Evolutionary conservation across 495 filamentous ascomycete genomes (phyloP), one percentile per base, ranked within the genome.

Genomic region (Podospora pseudoanserina): DNA sequence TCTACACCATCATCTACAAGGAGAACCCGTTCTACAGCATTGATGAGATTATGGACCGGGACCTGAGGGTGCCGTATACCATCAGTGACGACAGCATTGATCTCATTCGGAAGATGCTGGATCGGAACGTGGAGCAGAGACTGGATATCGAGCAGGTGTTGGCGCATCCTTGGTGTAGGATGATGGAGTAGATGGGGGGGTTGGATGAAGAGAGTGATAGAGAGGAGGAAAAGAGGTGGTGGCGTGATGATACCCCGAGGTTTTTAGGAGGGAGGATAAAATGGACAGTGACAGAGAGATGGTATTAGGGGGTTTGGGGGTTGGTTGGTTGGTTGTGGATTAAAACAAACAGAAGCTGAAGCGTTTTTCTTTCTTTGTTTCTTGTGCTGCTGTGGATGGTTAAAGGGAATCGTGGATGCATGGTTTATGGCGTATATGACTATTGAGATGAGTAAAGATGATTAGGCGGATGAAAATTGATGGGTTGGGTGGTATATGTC

Each of bases 11-110:
- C 71, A 90, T 97, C 70, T 99, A 98, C 84, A 98, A 98, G 78
- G 95, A 99, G 81, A 99, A 99, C 74, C 95, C 95, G 3, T 99
- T 99, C 81, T 99, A 99, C 85, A 96, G 91, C 77, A 94, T 99
- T 73, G 96, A 99, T 76, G 95, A 99, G 80, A 99, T 99, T 72
- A 93, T 97, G 85, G 95, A 99, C 78, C 94, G 94, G 69, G 95
- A 97, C 67, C 82, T 98, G 66, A 86, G 95, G 23, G 90, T 99
- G 5, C 95, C 95, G 0, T 97, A 93, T 77, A 83, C 94, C 23
- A 90, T 97, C 79, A 96, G 92, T 76, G 93, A 96, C 70, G 88
- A 90, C 60, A 95, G 92, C 73, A 94, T 99, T 69, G 89, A 97
- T 72, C 81, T 99, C 56, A 91, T 99, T 63, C 86, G 92, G 54